phyloP scores from a whole-genome alignment of 2,329 filamentous ascomycete genomes.

The Cordyceps militaris region DNA sequence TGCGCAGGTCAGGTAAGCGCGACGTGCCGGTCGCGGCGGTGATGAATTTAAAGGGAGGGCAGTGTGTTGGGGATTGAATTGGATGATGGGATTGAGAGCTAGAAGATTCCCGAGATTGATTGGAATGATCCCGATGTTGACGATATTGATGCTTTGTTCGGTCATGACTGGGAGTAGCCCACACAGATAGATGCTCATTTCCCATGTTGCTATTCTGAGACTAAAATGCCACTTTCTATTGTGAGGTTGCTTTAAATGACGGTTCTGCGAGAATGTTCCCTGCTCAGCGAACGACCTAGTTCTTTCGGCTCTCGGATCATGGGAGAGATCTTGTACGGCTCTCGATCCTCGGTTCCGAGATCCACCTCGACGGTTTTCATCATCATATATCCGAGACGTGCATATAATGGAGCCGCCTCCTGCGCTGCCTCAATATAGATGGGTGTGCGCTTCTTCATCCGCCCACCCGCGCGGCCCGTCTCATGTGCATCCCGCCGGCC shows the following conservation, averaged over 20 bases:
- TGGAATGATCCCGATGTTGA: background rate
- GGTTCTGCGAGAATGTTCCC: no score
- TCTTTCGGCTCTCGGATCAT: background rate
- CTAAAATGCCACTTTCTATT: background rate
- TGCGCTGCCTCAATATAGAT: no score
- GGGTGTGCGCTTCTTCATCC: no score
- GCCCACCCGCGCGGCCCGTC: no score
- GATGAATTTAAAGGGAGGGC: background rate
- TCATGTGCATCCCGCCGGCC: no score
- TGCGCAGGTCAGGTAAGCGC: conserved; percentile 17
- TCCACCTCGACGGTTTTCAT: background rate
- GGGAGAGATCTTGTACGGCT: background rate
- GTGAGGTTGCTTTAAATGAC: no score
- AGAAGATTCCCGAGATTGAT: background rate
- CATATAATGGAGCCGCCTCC: no score
- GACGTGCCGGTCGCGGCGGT: background rate
- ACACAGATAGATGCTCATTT: background rate
- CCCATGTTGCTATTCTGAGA: no score
- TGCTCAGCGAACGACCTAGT: no score
- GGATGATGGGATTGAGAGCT: background rate
- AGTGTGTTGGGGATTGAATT: background rate
- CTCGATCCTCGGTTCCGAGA: background rate
- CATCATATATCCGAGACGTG: background rate
- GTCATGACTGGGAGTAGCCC: background rate
- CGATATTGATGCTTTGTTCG: conserved; percentile 10